These are phyloP conservation scores for Sarocladiaceae sp. DNA, from an alignment of 2,329 filamentous ascomycete species.

Conservation along the genomic window DNA sequence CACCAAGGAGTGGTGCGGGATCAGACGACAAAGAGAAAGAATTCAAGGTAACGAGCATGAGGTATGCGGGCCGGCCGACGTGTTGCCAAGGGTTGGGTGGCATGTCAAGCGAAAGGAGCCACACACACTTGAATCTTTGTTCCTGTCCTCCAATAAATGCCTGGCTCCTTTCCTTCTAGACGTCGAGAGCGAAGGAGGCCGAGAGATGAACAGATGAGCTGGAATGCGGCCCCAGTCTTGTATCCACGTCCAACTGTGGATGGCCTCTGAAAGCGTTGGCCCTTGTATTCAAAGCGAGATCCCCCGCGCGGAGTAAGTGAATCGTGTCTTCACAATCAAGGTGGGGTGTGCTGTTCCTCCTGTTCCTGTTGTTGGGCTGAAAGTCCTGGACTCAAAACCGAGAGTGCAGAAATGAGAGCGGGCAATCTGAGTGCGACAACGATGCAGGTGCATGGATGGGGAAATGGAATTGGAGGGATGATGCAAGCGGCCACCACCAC, in stretches of 20 bases:
- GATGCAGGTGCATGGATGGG: neutral
- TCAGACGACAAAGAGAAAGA: neutral
- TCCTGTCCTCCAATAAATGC: neutral
- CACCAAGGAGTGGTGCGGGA: too few species aligned
- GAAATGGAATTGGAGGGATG: neutral
- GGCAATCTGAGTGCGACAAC: conserved; percentile 4
- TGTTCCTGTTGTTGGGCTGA: too few species aligned
- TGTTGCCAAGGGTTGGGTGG: neutral
- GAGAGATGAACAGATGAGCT: neutral
- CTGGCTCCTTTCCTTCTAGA: neutral
- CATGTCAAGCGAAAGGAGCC: neutral
- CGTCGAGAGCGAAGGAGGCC: neutral
- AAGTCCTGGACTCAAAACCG: too few species aligned
- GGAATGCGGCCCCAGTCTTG: conserved; percentile 7
- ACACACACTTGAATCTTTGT: neutral
- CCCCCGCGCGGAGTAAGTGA: too few species aligned
- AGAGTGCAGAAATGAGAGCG: neutral
- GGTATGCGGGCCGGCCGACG: neutral
- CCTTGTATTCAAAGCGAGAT: too few species aligned
- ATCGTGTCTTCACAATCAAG: too few species aligned
- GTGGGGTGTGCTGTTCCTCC: too few species aligned
- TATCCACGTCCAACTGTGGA: neutral
- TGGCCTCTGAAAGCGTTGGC: too few species aligned
- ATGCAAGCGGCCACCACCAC: neutral
- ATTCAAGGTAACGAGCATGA: too few species aligned